Evolutionary conservation across 2,329 filamentous ascomycete species (phyloP), one percentile per base, ranked within the genome.

Genomic region (Sphaerulina musiva): DNA sequence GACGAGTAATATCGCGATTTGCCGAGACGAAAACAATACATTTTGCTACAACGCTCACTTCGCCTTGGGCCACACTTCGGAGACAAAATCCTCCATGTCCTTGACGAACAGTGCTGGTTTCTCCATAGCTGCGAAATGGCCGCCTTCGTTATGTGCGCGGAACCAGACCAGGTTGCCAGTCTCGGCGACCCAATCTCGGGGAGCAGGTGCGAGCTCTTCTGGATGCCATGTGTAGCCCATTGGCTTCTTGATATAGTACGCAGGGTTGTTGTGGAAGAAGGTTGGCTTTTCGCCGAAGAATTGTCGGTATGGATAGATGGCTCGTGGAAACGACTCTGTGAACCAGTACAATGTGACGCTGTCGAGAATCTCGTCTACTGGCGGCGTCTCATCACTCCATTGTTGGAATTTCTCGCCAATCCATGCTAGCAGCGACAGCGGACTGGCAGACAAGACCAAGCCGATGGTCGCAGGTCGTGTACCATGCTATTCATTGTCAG

Each of bases 391-490:
- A 56, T 82, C 79, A 1, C 69, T 70, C 79, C 79, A 83, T 4
- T 74, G 74, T 0, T 79, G 66, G 53, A 79, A 78, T 63, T 82
- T 82, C 59, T 83, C 80, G 3, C 76, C 78, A 26, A 82, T 72
- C 76, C 81, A 84, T 4, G 76, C 74, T 1, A 84, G 71, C 6
- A 83, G 63, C 0, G 79, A 76, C 2, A 83, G 58, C 0, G 81
- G 81, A 40, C 70, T 80, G 5, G 76, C 70, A 1, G 75, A 70
- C 1, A 84, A 66, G 0, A 74, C 76, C 4, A 82, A 70, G 0
- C 80, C 79, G 41, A 82, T 76, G 0, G 81, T 84, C 0, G 74
- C 69, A 0, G 81, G 78, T 7, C 76, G 68, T 0, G 78, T 80
- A 1, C 71, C 77, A 49, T 84, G 81, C 62, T 77, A 14, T 10